Conservation (phyloP, 495 filamentous ascomycete species). For the Platismatia glauca region DNA sequence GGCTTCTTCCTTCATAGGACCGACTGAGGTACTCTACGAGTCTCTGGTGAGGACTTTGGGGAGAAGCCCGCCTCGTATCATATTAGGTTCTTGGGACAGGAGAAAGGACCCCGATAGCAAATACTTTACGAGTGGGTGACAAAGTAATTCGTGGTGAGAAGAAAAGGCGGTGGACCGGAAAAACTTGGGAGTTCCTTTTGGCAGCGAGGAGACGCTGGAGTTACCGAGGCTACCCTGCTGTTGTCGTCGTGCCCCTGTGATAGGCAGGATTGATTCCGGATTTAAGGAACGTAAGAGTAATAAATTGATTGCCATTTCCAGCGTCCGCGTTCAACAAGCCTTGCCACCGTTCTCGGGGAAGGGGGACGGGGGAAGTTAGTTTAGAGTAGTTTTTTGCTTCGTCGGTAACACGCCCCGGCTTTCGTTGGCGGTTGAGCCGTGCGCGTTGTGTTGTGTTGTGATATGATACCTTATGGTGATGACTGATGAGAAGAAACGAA, state of each 20-base stretch:
- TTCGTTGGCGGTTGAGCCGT: background rate
- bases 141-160: background rate
- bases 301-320: no score
- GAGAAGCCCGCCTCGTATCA: background rate
- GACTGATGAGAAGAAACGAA: background rate
- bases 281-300: no score
- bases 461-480: background rate
- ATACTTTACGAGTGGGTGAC: background rate
- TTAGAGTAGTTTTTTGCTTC: background rate
- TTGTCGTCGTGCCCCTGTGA: background rate
- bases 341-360: slow-evolving; percentile 4
- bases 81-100: background rate
- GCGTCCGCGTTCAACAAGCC: background rate
- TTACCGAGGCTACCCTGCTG: background rate
- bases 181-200: background rate
- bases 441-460: background rate
- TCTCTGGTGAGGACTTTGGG: background rate
- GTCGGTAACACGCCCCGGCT: background rate
- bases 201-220: no score
- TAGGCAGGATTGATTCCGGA: slow-evolving; percentile 5
- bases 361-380: background rate
- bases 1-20: background rate
- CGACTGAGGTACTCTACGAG: no score
- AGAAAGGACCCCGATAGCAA: background rate
- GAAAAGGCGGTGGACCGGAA: slow-evolving; percentile 3